Percentiles rank a stretch among this genome's conserved stretches.
Evolutionary conservation across 352 stramenopile genomes (phyloP).

Genomic region (Hyaloperonospora arabidopsidis): DNA sequence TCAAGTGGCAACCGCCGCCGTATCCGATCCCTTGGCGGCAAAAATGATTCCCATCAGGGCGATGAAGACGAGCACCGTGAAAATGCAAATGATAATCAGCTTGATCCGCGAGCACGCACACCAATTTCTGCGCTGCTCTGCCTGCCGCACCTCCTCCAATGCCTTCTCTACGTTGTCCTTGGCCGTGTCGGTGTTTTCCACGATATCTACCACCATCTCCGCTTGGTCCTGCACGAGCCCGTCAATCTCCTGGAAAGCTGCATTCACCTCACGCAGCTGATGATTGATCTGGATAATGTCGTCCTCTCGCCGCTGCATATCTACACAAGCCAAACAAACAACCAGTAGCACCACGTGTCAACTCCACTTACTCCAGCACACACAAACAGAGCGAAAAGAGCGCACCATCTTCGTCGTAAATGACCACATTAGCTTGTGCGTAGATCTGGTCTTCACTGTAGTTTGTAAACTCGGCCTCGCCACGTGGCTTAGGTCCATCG

Average conservation of each 20-base stretch:
- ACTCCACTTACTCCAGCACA: neutral
- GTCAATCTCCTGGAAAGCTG: slow-evolving; percentile 79
- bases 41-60: slow-evolving; percentile 45
- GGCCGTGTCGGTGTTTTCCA: slow-evolving; percentile 68
- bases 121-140: slow-evolving; percentile 58
- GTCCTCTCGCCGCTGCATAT: slow-evolving; percentile 70
- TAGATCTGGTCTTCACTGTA: slow-evolving; percentile 87
- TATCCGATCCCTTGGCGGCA: slow-evolving; percentile 22
- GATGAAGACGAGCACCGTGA: slow-evolving; percentile 47
- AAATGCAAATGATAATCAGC: slow-evolving; percentile 58
- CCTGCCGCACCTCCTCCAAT: slow-evolving; percentile 62
- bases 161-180: slow-evolving; percentile 71
- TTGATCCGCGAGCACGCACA: slow-evolving; percentile 61
- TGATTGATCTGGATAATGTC: slow-evolving; percentile 87
- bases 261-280: slow-evolving; percentile 78
- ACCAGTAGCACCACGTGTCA: slow-evolving; percentile 10
- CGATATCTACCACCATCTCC: slow-evolving; percentile 75
- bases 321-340: slow-evolving; percentile 22
- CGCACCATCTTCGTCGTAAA: slow-evolving; percentile 81
- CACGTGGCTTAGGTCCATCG: slow-evolving; percentile 22
- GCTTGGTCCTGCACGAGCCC: slow-evolving; percentile 77
- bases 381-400: slow-evolving; percentile 2
- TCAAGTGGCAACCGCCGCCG: too few relatives aligned
- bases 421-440: slow-evolving; percentile 72
- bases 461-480: slow-evolving; percentile 49